Evolutionary conservation across 2,329 filamentous ascomycete genomes (phyloP), one percentile per base, ranked within the genome.

Genomic region (Colletotrichum horii): DNA sequence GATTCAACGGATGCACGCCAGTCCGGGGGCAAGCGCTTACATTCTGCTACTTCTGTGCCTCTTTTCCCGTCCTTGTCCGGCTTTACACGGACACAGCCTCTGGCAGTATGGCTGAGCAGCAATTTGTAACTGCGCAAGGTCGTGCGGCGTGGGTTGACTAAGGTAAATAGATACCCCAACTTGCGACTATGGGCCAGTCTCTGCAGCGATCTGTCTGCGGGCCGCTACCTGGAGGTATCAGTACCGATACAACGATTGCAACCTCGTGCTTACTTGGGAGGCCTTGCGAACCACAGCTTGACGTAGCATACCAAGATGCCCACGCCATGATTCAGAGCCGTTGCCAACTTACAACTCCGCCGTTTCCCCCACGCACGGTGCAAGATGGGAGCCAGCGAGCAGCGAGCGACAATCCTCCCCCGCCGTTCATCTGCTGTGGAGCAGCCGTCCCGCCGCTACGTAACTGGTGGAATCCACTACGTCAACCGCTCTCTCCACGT

Each of bases 401-500:
- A 22, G 58, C 12, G 36, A 32, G 16, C 24, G 55, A 36, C 69
- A 36, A 75, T 72, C n/a, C 48, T 55, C 24, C 68, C 69, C 69
- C 69, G 73, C 64, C 55, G 69, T 75, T 73, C 64, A 43, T 28
- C 56, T 43, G 32, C 38, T 38, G 62, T 75, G 64, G 73, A 67
- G 56, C 48, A 64, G 8, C 43, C 64, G 70, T 67, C 58, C 73
- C 30, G 55, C 73, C 56, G 32, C 73, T 75, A 73, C 73, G 58
- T 68, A 66, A 55, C 48, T 66, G 71, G 65, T 62, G 58, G 30
- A 62, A 74, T 65, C 60, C 28, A 60, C 71, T 74, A 75, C 71
- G 70, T 75, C 58, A 76, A 70, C 19, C 26, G 38, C 36, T 36
- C 69, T 72, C 56, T 67, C 34, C 34, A 30, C 22, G 66, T 60